Evolutionary conservation across 139 green algal genomes (phyloP).

Genomic region (Pycnococcus provasolii): DNA sequence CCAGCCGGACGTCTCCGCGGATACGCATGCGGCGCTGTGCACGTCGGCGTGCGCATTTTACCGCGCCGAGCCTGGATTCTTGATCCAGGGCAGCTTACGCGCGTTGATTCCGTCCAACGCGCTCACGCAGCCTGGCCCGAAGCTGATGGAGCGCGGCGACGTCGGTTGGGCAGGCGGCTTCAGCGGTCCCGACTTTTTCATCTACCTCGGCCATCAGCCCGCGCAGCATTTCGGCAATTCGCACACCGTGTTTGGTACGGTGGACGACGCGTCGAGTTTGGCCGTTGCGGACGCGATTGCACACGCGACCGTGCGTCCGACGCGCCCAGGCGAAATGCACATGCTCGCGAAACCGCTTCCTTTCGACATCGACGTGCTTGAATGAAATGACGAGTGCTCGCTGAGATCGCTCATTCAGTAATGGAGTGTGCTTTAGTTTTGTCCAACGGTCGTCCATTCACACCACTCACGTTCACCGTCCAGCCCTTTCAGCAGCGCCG

Average conservation of each 20-base stretch:
- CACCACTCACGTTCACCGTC: no score
- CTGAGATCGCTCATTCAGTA: no score
- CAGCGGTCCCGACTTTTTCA: constrained; percentile 25
- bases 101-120: constrained; percentile 14
- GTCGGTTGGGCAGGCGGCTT: constrained; percentile 24
- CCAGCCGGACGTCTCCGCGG: no score
- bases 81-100: constrained; percentile 20
- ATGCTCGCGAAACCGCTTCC: no score
- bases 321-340: no score
- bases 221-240: constrained; percentile 2
- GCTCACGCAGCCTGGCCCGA: constrained; percentile 8
- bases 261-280: constrained; percentile 3
- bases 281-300: not conserved
- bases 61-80: constrained; percentile 19
- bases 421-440: no score
- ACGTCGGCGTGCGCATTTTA: constrained; percentile 18
- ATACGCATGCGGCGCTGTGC: no score
- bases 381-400: no score
- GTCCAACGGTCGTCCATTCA: no score
- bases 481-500: no score
- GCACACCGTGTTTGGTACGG: constrained; percentile 19
- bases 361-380: no score
- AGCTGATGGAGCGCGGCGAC: constrained; percentile 26
- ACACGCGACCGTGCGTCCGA: no score
- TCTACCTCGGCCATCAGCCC: constrained; percentile 24